Conservation (phyloP, 2,329 filamentous ascomycete species). For the Arthrocladium fulminans region DNA sequence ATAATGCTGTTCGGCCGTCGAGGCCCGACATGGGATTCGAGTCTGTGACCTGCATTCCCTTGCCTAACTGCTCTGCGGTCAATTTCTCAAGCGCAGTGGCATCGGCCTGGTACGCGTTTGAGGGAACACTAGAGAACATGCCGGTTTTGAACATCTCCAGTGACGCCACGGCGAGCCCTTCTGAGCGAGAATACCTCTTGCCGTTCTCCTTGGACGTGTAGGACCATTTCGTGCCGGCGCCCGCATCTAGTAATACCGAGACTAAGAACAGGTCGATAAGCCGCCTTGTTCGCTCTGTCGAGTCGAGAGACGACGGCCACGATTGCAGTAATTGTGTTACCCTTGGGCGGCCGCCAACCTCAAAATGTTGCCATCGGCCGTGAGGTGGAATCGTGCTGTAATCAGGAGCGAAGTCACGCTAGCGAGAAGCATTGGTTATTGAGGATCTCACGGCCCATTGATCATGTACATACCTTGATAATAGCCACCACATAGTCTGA, state of each 20-base stretch:
- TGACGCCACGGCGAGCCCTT: constrained; percentile 71
- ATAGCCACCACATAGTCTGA: constrained; percentile 83
- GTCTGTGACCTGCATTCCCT: constrained; percentile 74
- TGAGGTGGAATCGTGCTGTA: constrained; percentile 74
- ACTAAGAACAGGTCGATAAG: constrained; percentile 55
- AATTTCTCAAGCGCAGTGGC: constrained; percentile 66
- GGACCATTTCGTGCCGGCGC: constrained; percentile 80
- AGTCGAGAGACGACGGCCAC: constrained; percentile 53
- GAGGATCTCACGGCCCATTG: background rate
- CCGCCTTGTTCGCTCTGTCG: constrained; percentile 47
- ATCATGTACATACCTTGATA: constrained; percentile 61
- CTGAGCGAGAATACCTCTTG: constrained; percentile 71
- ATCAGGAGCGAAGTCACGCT: constrained; percentile 63
- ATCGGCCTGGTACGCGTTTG: constrained; percentile 83
- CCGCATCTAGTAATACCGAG: constrained; percentile 56
- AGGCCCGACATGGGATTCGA: constrained; percentile 76
- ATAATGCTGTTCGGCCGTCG: constrained; percentile 70
- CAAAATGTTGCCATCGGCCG: constrained; percentile 56
- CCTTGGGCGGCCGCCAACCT: constrained; percentile 46
- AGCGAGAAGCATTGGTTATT: constrained; percentile 12
- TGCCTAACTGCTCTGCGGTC: constrained; percentile 64
- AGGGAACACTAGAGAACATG: constrained; percentile 71
- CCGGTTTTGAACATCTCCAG: constrained; percentile 92
- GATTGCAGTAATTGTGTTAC: constrained; percentile 37
- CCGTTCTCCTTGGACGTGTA: constrained; percentile 89